Conservation (phyloP, 1,284 basidiomycete genomes). For the Amylostereum chailletii region DNA sequence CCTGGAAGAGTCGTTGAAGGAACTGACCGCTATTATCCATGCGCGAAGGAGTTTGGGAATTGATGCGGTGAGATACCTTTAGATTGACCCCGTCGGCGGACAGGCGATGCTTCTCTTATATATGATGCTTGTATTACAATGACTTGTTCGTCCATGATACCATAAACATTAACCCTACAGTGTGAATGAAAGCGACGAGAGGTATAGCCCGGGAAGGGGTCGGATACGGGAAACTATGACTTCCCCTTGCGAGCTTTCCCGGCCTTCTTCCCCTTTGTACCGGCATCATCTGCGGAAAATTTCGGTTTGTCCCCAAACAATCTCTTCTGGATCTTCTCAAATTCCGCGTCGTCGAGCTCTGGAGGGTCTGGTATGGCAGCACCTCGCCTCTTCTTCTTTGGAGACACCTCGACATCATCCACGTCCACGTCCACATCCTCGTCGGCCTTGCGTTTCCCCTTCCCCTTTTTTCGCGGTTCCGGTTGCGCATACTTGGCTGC, state of each 20-base stretch:
- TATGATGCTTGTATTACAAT: slow-evolving; percentile 7
- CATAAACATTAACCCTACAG: not conserved
- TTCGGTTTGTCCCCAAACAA: slow-evolving; percentile 40
- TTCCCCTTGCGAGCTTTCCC: slow-evolving; percentile 18
- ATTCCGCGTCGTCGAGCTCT: slow-evolving; percentile 64
- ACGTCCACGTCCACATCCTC: slow-evolving; percentile 29
- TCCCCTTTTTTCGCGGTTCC: slow-evolving; percentile 27
- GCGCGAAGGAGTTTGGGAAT: slow-evolving; percentile 82
- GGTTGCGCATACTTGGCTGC: slow-evolving; percentile 73
- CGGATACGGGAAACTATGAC: not conserved
- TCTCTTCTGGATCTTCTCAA: slow-evolving; percentile 53
- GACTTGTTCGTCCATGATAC: not conserved
- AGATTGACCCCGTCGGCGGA: slow-evolving; percentile 11
- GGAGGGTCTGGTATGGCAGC: slow-evolving; percentile 27
- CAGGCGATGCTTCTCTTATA: slow-evolving; percentile 3
- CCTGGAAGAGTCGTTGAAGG: slow-evolving; percentile 93
- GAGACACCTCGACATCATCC: slow-evolving; percentile 19
- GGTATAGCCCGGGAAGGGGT: slow-evolving; percentile 1
- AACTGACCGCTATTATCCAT: slow-evolving; percentile 82
- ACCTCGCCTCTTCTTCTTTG: slow-evolving; percentile 40
- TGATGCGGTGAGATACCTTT: slow-evolving; percentile 73
- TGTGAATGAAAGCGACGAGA: slow-evolving; percentile 4
- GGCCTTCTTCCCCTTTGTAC: slow-evolving; percentile 24
- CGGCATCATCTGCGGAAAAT: slow-evolving; percentile 14
- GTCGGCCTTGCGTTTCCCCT: slow-evolving; percentile 39